Conservation (phyloP, 768 basidiomycete species). For the Psilocybe tampanensis region DNA sequence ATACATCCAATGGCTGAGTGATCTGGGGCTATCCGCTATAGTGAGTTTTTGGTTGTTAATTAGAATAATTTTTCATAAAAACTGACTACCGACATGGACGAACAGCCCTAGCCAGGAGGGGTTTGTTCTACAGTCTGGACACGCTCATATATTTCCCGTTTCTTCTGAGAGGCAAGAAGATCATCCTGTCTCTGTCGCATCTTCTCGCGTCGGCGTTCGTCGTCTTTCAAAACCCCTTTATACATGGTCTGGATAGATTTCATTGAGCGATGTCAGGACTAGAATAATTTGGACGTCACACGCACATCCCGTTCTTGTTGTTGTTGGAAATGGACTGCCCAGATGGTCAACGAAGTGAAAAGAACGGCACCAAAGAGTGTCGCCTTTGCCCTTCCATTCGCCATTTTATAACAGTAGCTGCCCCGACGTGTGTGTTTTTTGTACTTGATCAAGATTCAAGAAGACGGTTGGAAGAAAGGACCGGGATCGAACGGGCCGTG, state of each 20-base stretch:
- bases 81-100: too few relatives aligned
- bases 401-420: conserved; percentile 40
- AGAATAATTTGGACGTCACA: neutral
- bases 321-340: conserved; percentile 90
- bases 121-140: conserved; percentile 30
- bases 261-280: neutral
- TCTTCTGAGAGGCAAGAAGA: conserved; percentile 59
- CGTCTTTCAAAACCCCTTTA: conserved; percentile 86
- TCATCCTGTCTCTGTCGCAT: conserved; percentile 67
- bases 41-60: too few relatives aligned
- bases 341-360: conserved; percentile 72
- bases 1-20: too few relatives aligned
- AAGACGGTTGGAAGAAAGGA: neutral
- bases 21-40: too few relatives aligned
- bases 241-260: conserved; percentile 74
- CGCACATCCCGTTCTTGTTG: conserved; percentile 78
- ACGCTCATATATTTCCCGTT: conserved; percentile 67
- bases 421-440: neutral
- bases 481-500: conserved; percentile 4
- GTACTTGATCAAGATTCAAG: neutral
- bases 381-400: conserved; percentile 65
- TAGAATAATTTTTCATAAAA: too few relatives aligned
- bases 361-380: conserved; percentile 71
- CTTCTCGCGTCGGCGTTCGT: conserved; percentile 77
- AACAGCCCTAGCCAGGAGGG: too few relatives aligned